Conservation (phyloP, 2,329 filamentous ascomycete species). For the Colletotrichum agaves region DNA sequence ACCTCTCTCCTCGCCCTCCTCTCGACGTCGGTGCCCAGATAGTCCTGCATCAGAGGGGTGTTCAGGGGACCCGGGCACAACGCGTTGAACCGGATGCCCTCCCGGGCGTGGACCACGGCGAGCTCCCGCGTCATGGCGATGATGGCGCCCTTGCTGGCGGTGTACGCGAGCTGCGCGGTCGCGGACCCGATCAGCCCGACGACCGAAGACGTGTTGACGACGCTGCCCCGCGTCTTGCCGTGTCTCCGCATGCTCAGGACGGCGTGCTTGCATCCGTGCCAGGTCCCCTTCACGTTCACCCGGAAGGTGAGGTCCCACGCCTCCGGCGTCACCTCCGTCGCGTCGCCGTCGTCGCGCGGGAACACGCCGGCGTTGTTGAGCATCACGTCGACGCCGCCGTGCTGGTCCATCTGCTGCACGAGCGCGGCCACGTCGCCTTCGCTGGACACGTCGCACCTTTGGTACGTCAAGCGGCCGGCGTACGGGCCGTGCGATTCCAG, state of each 20-base stretch:
- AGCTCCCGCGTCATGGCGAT: slow-evolving; percentile 79
- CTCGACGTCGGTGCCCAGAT: slow-evolving; percentile 76
- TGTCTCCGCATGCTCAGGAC: slow-evolving; percentile 74
- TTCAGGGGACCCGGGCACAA: slow-evolving; percentile 80
- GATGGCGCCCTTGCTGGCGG: slow-evolving; percentile 80
- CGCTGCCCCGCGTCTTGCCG: slow-evolving; percentile 72
- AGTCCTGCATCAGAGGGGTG: slow-evolving; percentile 80
- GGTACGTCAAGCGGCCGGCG: slow-evolving; percentile 61
- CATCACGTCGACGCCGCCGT: too few relatives aligned
- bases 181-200: slow-evolving; percentile 79
- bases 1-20: slow-evolving; percentile 79
- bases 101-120: slow-evolving; percentile 78
- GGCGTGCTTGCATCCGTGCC: slow-evolving; percentile 81
- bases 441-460: slow-evolving; percentile 71
- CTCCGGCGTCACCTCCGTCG: slow-evolving; percentile 55
- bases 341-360: too few relatives aligned
- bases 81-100: slow-evolving; percentile 80
- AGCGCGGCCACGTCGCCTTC: slow-evolving; percentile 72
- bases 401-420: slow-evolving; percentile 70
- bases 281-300: slow-evolving; percentile 84
- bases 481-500: slow-evolving; percentile 61
- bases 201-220: slow-evolving; percentile 81
- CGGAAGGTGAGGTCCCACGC: slow-evolving; percentile 82
- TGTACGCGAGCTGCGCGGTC: slow-evolving; percentile 80
- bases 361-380: too few relatives aligned